Conservation (phyloP, 1,284 basidiomycete species). For the Coriolopsis trogii region DNA sequence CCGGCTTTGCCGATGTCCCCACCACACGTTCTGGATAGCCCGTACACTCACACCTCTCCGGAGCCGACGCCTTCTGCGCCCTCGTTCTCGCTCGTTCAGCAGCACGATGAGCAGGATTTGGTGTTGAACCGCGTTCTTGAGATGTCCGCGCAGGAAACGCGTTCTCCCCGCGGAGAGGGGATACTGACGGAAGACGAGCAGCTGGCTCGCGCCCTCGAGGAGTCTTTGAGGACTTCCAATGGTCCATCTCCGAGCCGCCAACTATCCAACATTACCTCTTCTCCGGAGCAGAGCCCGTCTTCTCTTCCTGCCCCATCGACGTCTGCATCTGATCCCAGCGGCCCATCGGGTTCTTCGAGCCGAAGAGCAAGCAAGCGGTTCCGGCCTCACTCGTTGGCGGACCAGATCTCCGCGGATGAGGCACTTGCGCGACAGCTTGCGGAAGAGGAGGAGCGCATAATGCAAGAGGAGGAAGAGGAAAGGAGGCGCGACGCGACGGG, state of each 20-base stretch:
- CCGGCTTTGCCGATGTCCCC: conserved; percentile 3
- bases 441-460: conserved; percentile 34
- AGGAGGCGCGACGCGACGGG: not conserved
- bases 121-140: conserved; percentile 46
- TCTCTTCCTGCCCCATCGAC: no score
- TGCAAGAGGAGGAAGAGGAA: conserved; percentile 13
- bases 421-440: conserved; percentile 36
- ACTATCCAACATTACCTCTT: conserved; percentile 10
- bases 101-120: conserved; percentile 32
- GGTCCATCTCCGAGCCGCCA: conserved; percentile 4
- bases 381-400: conserved; percentile 1
- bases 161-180: conserved; percentile 38
- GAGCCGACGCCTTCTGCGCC: conserved; percentile 12
- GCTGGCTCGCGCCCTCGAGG: conserved; percentile 63
- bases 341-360: not conserved
- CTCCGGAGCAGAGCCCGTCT: conserved; percentile 18
- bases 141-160: conserved; percentile 55
- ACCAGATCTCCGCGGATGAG: conserved; percentile 41
- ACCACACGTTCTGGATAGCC: no score
- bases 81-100: conserved; percentile 14
- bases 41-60: conserved; percentile 6
- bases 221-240: conserved; percentile 44
- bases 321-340: conserved; percentile 7
- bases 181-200: conserved; percentile 60
- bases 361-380: not conserved